A percentile compares a stretch with the other conserved stretches of the same genome.
Evolutionary conservation across 2,329 filamentous ascomycete species (phyloP).

Genomic region (Pseudopithomyces chartarum): DNA sequence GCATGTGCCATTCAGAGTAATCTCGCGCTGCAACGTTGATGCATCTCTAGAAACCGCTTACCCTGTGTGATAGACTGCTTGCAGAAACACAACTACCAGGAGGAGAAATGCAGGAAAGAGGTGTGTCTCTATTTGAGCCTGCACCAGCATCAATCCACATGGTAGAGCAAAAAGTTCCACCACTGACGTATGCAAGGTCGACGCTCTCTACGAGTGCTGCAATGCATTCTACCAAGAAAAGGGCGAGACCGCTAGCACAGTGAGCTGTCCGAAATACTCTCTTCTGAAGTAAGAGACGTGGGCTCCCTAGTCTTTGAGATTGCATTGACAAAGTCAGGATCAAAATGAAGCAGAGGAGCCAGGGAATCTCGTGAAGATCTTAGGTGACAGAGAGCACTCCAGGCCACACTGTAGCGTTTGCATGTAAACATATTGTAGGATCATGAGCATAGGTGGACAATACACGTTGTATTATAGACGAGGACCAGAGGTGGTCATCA

Average conservation of each 20-base stretch:
- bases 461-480: too few relatives aligned
- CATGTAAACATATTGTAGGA: too few relatives aligned
- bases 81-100: slow-evolving; percentile 80
- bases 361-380: slow-evolving; percentile 31
- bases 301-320: background rate
- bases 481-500: too few relatives aligned
- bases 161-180: background rate
- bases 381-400: background rate
- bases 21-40: slow-evolving; percentile 4
- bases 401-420: too few relatives aligned
- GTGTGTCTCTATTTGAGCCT: slow-evolving; percentile 28
- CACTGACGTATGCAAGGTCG: slow-evolving; percentile 60
- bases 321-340: slow-evolving; percentile 52
- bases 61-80: slow-evolving; percentile 69
- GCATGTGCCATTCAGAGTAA: slow-evolving; percentile 91
- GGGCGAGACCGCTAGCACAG: slow-evolving; percentile 75
- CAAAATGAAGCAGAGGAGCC: slow-evolving; percentile 79
- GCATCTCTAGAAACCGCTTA: slow-evolving; percentile 7
- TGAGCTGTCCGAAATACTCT: slow-evolving; percentile 83
- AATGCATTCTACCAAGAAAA: slow-evolving; percentile 81
- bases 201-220: slow-evolving; percentile 92
- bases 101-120: slow-evolving; percentile 75
- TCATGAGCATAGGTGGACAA: too few relatives aligned
- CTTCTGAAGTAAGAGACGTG: slow-evolving; percentile 61
- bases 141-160: background rate